Conservation (phyloP, 805 yeast species). For the Saccharomycopsis microspora region DNA sequence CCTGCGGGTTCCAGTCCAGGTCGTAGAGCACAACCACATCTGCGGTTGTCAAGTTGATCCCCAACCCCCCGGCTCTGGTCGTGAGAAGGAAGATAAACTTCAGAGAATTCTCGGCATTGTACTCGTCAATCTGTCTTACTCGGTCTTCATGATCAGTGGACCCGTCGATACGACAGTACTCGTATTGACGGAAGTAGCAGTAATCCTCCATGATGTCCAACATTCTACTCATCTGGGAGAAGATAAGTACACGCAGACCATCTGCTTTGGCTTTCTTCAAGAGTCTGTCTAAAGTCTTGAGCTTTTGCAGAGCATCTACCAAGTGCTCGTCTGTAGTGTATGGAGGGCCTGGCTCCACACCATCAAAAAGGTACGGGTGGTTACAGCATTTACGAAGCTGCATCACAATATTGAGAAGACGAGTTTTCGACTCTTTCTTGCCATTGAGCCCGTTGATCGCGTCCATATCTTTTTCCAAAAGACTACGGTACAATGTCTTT, state of each 20-base stretch:
- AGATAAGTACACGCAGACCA: conserved; percentile 70
- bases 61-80: conserved; percentile 86
- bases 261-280: conserved; percentile 49
- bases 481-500: conserved; percentile 63
- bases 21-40: conserved; percentile 67
- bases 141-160: conserved; percentile 73
- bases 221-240: conserved; percentile 77
- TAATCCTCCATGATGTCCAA: conserved; percentile 75
- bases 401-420: conserved; percentile 72
- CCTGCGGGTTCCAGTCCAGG: conserved; percentile 86
- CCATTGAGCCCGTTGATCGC: conserved; percentile 80
- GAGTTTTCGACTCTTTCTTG: conserved; percentile 62
- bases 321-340: conserved; percentile 78
- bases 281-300: conserved; percentile 59
- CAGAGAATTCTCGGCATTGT: conserved; percentile 60
- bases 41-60: conserved; percentile 74
- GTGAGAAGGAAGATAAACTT: conserved; percentile 70
- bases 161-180: conserved; percentile 76
- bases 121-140: conserved; percentile 66
- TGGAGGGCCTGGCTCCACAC: conserved; percentile 88
- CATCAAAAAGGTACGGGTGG: conserved; percentile 77
- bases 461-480: conserved; percentile 70
- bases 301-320: conserved; percentile 60
- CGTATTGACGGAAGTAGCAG: conserved; percentile 54
- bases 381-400: conserved; percentile 78